phyloP scores from a whole-genome alignment of 345 rosid genomes.

The Aquilaria malaccensis region DNA sequence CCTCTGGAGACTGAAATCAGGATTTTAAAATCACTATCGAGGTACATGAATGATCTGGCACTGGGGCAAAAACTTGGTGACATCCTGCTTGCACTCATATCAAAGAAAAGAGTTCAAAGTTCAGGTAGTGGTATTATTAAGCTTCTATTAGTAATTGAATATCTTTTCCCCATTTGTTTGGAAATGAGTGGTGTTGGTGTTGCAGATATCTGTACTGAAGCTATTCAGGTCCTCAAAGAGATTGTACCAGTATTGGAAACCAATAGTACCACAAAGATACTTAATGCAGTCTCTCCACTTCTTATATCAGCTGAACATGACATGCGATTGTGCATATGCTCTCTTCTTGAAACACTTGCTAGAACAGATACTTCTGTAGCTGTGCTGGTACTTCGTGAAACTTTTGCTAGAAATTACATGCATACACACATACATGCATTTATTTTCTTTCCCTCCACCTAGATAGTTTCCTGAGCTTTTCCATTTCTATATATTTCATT shows the following conservation, averaged over 20 bases:
- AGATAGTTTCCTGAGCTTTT: too few relatives aligned
- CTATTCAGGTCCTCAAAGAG: constrained; percentile 52
- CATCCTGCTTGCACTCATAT: constrained; percentile 57
- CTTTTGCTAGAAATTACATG: background rate
- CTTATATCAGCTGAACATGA: constrained; percentile 57
- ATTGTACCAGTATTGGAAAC: constrained; percentile 42
- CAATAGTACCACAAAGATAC: constrained; percentile 35
- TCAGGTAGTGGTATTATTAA: constrained; percentile 43
- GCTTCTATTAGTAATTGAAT: constrained; percentile 2
- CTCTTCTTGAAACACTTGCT: constrained; percentile 65
- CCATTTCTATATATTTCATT: too few relatives aligned
- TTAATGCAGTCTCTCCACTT: constrained; percentile 54
- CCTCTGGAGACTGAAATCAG: constrained; percentile 51
- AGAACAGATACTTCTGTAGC: constrained; percentile 56
- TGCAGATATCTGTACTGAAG: constrained; percentile 53
- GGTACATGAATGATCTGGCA: constrained; percentile 43
- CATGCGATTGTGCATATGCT: constrained; percentile 54
- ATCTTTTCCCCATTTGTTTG: constrained; percentile 11
- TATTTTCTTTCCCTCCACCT: constrained; percentile 1
- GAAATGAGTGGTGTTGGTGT: constrained; percentile 13
- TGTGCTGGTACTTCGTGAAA: constrained; percentile 41
- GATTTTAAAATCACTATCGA: constrained; percentile 63
- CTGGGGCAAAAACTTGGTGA: constrained; percentile 55
- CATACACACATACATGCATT: background rate
- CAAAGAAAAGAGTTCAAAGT: constrained; percentile 38